Evolutionary conservation across 129 eudicot genomes (phyloP).

Genomic region (Flaveria trinervia): DNA sequence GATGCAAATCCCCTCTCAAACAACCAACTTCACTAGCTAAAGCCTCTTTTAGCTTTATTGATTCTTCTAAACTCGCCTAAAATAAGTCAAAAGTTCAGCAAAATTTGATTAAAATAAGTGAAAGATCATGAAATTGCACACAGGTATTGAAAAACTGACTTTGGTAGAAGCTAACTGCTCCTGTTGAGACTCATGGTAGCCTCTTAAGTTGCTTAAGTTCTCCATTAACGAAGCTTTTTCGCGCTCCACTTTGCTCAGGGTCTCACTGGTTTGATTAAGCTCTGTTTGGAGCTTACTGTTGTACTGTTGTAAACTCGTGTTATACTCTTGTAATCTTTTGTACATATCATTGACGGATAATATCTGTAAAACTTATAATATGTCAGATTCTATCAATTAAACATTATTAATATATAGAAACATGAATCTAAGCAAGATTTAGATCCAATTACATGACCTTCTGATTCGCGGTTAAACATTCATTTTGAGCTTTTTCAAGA

Average conservation of each 20-base stretch:
- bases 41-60: slow-evolving; percentile 66
- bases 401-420: neutral
- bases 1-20: slow-evolving; percentile 73
- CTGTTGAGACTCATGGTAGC: slow-evolving; percentile 69
- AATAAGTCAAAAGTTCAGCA: slow-evolving; percentile 10
- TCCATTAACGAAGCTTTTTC: slow-evolving; percentile 84
- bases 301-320: slow-evolving; percentile 85
- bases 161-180: slow-evolving; percentile 67
- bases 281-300: slow-evolving; percentile 92
- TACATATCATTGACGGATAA: slow-evolving; percentile 74
- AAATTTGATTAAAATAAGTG: neutral
- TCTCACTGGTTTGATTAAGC: slow-evolving; percentile 69
- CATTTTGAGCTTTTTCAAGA: slow-evolving; percentile 65
- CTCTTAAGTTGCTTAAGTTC: slow-evolving; percentile 76
- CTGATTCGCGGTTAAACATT: slow-evolving; percentile 55
- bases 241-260: slow-evolving; percentile 73
- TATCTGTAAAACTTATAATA: slow-evolving; percentile 46
- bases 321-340: slow-evolving; percentile 87
- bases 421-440: neutral
- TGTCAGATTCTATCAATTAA: neutral
- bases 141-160: slow-evolving; percentile 38
- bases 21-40: slow-evolving; percentile 61
- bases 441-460: slow-evolving; percentile 49
- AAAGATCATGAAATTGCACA: neutral
- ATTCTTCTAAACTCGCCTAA: slow-evolving; percentile 80